Conservation (phyloP, 2,329 filamentous ascomycete genomes). For the Cladosporium sp. region DNA sequence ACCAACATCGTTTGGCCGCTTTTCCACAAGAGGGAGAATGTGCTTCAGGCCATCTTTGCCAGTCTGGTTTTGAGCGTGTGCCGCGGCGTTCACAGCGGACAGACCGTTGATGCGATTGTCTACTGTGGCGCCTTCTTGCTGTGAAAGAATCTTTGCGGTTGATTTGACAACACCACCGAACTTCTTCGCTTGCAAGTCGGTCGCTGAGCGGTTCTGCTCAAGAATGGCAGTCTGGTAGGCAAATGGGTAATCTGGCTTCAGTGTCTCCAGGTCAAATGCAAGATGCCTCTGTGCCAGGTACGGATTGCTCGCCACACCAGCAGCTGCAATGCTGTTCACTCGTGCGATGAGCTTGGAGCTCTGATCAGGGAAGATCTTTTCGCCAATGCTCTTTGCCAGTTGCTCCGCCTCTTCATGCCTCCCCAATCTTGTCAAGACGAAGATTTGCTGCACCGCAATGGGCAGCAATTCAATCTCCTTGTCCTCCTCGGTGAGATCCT, state of each 20-base stretch:
- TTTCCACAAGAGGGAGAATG: constrained; percentile 66
- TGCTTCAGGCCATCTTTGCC: constrained; percentile 66
- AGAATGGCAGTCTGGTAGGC: constrained; percentile 63
- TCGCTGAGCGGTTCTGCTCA: constrained; percentile 58
- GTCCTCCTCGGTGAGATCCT: constrained; percentile 70
- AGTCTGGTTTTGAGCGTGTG: constrained; percentile 59
- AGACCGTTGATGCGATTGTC: constrained; percentile 47
- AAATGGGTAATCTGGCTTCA: constrained; percentile 63
- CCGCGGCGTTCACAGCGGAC: constrained; percentile 68
- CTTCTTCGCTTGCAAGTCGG: constrained; percentile 66
- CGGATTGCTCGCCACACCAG: constrained; percentile 52
- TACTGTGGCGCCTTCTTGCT: constrained; percentile 40
- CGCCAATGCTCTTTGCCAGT: constrained; percentile 59
- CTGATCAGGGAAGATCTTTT: constrained; percentile 61
- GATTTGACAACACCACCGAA: constrained; percentile 59
- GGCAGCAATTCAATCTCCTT: constrained; percentile 70
- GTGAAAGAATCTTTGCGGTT: constrained; percentile 47
- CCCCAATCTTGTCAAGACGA: constrained; percentile 64
- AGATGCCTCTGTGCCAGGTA: constrained; percentile 63
- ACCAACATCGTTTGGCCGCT: constrained; percentile 74
- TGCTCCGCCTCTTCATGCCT: constrained; percentile 62
- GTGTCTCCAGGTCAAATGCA: constrained; percentile 49
- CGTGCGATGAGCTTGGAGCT: constrained; percentile 64
- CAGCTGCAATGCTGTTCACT: constrained; percentile 58
- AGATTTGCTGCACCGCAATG: constrained; percentile 72